phyloP scores from a whole-genome alignment of 345 rosid genomes.

The Salix suchowensis region DNA sequence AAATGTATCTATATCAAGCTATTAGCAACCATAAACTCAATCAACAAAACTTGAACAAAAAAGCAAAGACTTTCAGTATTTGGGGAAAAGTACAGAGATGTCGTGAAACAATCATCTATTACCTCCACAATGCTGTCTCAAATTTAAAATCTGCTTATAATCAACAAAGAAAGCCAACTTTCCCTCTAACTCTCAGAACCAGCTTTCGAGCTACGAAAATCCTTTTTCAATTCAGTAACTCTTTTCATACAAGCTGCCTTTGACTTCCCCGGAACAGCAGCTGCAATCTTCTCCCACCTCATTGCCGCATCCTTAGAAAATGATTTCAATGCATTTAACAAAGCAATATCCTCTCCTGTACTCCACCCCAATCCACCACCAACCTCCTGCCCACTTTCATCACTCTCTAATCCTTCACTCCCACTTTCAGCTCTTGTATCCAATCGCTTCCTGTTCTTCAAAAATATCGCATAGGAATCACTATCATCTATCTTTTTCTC shows the following conservation, averaged over 20 bases:
- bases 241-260: slow-evolving; percentile 86
- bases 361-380: slow-evolving; percentile 46
- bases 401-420: slow-evolving; percentile 18
- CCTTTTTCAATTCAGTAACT: slow-evolving; percentile 71
- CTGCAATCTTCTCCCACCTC: slow-evolving; percentile 96
- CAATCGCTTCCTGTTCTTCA: slow-evolving; percentile 74
- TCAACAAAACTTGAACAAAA: background rate
- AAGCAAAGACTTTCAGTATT: background rate
- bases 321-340: slow-evolving; percentile 79
- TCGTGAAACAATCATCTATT: slow-evolving; percentile 3
- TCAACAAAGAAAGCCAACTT: background rate
- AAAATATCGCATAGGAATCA: slow-evolving; percentile 67
- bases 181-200: slow-evolving; percentile 35
- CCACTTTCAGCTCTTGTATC: slow-evolving; percentile 38
- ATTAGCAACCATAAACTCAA: background rate
- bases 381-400: slow-evolving; percentile 17
- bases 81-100: background rate
- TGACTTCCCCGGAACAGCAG: slow-evolving; percentile 78
- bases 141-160: background rate
- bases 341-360: slow-evolving; percentile 70
- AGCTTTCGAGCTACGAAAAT: slow-evolving; percentile 68
- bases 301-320: slow-evolving; percentile 73
- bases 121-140: background rate
- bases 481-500: slow-evolving; percentile 55
- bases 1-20: background rate